These are phyloP conservation scores for Cyberlindnera mycetangii DNA, from an alignment of 805 yeast genomes.

Conservation along the genomic window DNA sequence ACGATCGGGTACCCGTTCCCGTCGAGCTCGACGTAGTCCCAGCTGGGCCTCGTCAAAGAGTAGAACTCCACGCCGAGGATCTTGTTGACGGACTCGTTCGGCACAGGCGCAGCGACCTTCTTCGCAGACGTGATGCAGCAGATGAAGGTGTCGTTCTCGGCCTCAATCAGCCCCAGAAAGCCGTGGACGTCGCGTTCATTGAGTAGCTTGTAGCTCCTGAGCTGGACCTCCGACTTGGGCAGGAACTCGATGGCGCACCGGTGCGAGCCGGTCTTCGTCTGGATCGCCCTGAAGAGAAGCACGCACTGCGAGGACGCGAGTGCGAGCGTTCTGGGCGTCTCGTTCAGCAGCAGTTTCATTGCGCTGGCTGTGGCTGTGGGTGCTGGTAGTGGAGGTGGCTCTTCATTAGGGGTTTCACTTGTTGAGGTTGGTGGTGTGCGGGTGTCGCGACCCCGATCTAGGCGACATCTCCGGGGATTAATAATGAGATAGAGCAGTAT, in stretches of 20 bases:
- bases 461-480: no score
- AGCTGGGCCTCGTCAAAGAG: slow-evolving; percentile 63
- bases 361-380: not conserved
- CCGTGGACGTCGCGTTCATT: slow-evolving; percentile 52
- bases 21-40: slow-evolving; percentile 79
- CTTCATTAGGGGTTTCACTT: no score
- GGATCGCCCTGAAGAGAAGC: slow-evolving; percentile 43
- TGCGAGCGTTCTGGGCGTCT: slow-evolving; percentile 39
- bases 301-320: slow-evolving; percentile 43
- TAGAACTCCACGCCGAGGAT: slow-evolving; percentile 86
- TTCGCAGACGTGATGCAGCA: slow-evolving; percentile 76
- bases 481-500: no score
- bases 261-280: slow-evolving; percentile 28
- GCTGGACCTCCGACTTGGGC: slow-evolving; percentile 35
- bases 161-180: slow-evolving; percentile 75
- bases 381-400: no score
- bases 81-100: slow-evolving; percentile 73
- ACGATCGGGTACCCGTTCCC: slow-evolving; percentile 61
- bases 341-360: slow-evolving; percentile 38
- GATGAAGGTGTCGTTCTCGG: slow-evolving; percentile 64
- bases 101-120: slow-evolving; percentile 79
- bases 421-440: no score
- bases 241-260: slow-evolving; percentile 50
- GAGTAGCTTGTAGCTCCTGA: slow-evolving; percentile 39
- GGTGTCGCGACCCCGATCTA: no score